A percentile compares a stretch with the other conserved stretches of the same genome.
Conservation (phyloP, 768 basidiomycete genomes). For the Suillus spraguei region DNA sequence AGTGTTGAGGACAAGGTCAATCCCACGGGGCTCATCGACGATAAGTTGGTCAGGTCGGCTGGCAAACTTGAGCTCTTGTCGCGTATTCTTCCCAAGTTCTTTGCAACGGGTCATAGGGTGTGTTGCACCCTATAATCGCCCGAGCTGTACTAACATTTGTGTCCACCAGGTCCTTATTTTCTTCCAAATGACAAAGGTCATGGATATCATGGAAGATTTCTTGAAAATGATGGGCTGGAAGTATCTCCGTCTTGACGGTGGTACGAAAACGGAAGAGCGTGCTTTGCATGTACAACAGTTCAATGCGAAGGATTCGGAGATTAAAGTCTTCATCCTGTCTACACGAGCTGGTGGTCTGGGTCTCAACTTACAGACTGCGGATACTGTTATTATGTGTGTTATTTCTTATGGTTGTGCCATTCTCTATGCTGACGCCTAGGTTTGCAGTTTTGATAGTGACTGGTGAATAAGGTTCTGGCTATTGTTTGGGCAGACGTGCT, state of each 20-base stretch:
- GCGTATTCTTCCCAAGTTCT: constrained; percentile 93
- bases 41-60: constrained; percentile 81
- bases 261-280: constrained; percentile 95
- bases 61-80: constrained; percentile 95
- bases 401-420: constrained; percentile 3
- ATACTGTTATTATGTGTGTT: constrained; percentile 92
- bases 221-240: constrained; percentile 85
- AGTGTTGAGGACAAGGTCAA: constrained; percentile 95
- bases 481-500: not conserved
- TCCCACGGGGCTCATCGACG: constrained; percentile 78
- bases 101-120: constrained; percentile 88
- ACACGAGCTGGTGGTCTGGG: constrained; percentile 93
- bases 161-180: constrained; percentile 85
- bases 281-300: constrained; percentile 84
- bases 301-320: constrained; percentile 87
- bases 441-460: constrained; percentile 73
- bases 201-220: constrained; percentile 98
- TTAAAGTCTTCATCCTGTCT: constrained; percentile 90
- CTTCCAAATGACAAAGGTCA: constrained; percentile 99
- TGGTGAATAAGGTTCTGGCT: constrained; percentile 42
- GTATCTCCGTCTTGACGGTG: constrained; percentile 92
- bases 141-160: constrained; percentile 10
- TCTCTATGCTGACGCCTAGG: constrained; percentile 16
- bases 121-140: constrained; percentile 17
- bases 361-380: constrained; percentile 94